phyloP scores from a whole-genome alignment of 106 monocot genomes.

The Dendrobium officinale region DNA sequence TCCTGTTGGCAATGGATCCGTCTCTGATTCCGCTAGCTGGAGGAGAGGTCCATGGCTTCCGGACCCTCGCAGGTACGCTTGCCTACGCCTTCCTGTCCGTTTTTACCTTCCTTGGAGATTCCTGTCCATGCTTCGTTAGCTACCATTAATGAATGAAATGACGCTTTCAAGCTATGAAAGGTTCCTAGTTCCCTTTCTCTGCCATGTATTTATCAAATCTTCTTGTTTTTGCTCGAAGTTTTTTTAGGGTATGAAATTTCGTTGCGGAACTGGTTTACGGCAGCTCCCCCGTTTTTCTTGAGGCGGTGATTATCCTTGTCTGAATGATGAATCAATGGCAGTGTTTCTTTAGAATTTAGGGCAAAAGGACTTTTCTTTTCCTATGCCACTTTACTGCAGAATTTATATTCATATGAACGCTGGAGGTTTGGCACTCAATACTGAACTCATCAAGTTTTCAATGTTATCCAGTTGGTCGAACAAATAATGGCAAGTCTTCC shows the following conservation, averaged over 20 bases:
- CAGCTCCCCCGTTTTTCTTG: no score
- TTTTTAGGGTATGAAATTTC: not conserved
- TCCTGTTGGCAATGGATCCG: constrained; percentile 3
- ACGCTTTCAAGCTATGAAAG: not conserved
- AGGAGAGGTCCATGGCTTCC: constrained; percentile 1
- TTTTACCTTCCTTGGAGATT: not conserved
- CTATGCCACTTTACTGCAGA: no score
- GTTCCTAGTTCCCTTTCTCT: not conserved
- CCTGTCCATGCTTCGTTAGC: not conserved
- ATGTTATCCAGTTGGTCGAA: no score
- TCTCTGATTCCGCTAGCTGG: not conserved
- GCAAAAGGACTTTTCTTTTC: no score
- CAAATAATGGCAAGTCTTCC: no score
- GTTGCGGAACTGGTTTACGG: not conserved
- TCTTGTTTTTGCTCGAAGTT: not conserved
- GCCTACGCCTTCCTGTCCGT: not conserved
- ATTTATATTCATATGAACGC: no score
- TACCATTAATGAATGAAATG: not conserved
- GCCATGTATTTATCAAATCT: not conserved
- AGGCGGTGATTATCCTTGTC: no score
- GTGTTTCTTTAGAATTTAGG: no score
- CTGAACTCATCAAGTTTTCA: no score
- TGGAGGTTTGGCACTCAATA: no score
- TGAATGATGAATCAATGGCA: no score
- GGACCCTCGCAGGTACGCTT: constrained; percentile 4